Base-by-base conservation (phyloP, 2,329 filamentous ascomycete genomes). In the Epichloe uncinata region DNA sequence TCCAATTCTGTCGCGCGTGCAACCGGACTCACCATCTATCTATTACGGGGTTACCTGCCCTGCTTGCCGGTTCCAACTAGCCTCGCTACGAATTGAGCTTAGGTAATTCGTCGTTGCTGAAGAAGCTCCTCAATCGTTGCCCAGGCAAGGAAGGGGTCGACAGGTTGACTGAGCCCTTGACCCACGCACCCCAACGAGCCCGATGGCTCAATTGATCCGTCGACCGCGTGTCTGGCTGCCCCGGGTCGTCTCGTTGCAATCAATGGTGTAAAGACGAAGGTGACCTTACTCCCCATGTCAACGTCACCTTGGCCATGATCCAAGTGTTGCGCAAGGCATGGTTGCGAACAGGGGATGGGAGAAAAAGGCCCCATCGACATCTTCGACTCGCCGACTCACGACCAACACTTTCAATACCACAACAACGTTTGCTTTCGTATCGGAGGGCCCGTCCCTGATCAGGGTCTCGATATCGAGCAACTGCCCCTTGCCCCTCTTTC, bases 401-500 rank as follows among this genome's bases (percentile, higher is more conserved):
- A 43, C 37, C 41, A 51, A 48, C 41, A 34, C 20, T 20, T 41
- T 38, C 37, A 40, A 49, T 26, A 36, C 42, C 37, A 42, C 46
- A 38, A 38, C 26, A 30, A 43, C 26, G 30, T 37, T 37, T 37
- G 42, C 36, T 38, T 46, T 52, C 33, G 50, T 47, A 46, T 52
- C 37, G 33, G 38, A 34, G 42, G 38, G 50, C 30, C 46, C 46
- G 42, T 49, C 45, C 33, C 50, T 45, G 42, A 20, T 46, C 33
- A 42, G 47, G 42, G 38, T 43, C 38, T 47, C 33, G 22, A 45
- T 20, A 42, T 18, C 33, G 30, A 38, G 8, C 43, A 38, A 37
- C 11, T 36, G 13, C 15, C 16, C 22, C 33, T 35, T 45, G 26
- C 45, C 45, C 26, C 36, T 45, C 35, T 48, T 48, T 48, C 11